Percentiles rank a stretch among this genome's conserved stretches.
Conservation (phyloP, 805 yeast species). For the Dipodascus albidus region DNA sequence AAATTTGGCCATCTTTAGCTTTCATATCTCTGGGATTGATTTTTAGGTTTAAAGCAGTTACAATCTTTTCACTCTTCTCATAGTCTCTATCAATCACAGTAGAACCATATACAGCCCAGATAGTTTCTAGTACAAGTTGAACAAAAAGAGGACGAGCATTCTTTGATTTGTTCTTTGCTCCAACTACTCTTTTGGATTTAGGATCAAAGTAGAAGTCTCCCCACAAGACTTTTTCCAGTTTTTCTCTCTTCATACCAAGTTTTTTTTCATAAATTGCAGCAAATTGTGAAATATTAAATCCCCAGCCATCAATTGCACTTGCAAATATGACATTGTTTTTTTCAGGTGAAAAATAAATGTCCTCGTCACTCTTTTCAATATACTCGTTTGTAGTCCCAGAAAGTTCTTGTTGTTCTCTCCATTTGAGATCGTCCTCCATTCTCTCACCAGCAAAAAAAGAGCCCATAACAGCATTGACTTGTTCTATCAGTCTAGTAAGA, state of each 20-base stretch:
- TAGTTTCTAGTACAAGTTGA: slow-evolving; percentile 71
- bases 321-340: slow-evolving; percentile 85
- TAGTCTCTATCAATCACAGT: slow-evolving; percentile 52
- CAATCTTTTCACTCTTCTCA: slow-evolving; percentile 66
- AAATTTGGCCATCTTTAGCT: slow-evolving; percentile 60
- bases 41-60: slow-evolving; percentile 55
- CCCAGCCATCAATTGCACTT: slow-evolving; percentile 95
- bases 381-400: slow-evolving; percentile 35
- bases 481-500: slow-evolving; percentile 69
- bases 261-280: slow-evolving; percentile 77
- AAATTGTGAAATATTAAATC: slow-evolving; percentile 81
- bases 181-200: slow-evolving; percentile 73
- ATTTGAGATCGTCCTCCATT: slow-evolving; percentile 68
- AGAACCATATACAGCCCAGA: slow-evolving; percentile 83
- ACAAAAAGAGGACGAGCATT: slow-evolving; percentile 74
- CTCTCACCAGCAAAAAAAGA: slow-evolving; percentile 87
- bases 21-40: slow-evolving; percentile 64
- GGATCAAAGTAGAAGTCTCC: slow-evolving; percentile 88
- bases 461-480: slow-evolving; percentile 90
- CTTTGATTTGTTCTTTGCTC: slow-evolving; percentile 46
- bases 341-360: slow-evolving; percentile 77
- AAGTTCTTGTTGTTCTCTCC: slow-evolving; percentile 30
- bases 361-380: slow-evolving; percentile 69
- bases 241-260: slow-evolving; percentile 71
- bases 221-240: slow-evolving; percentile 81